Evolutionary conservation across 768 basidiomycete species (phyloP), one percentile per base, ranked within the genome.

Genomic region (Trichaptum fuscoviolaceum): DNA sequence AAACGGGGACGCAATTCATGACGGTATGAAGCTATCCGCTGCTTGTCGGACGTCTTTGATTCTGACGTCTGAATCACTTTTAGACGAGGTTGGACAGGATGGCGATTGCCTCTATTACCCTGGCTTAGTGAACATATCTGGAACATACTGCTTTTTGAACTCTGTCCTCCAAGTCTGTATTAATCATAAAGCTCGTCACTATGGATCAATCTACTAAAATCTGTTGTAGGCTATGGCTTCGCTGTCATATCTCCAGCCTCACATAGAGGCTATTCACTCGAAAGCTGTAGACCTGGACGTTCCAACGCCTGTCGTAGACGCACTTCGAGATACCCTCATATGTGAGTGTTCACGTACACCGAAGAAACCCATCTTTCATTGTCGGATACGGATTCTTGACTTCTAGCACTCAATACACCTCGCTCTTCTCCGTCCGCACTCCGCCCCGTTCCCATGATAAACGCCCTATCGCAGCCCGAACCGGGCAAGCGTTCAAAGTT

Each of bases 111-210:
- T 83, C 24, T 83, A 87, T 71, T 97, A 93, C 76, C 91, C 95
- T 1, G 96, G 96, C 0, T 88, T 98, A 63, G 91, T 97, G 73
- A 98, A 98, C 72, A 90, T 96, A 42, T 96, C 95, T 9, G 96
- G 96, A 12, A 96, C 95, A 63, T 92, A 96, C 70, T 98, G 96
- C 74, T 99, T 97, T 81, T 92, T 98, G 88, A 96, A 99, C 75
- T 95, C 96, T 15, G 95, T 95, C 2, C 80, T 98, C 10, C 96
- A 98, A 85, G 93, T 85, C 71, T 74, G 74, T 73, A 70, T 63
- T 34, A 18, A 30, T 62, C 63, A 7, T 62, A 62, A 12, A 8
- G 24, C 35, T 57, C 23, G 20, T 20, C 57, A 58, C 66, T 64
- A 63, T 34, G 58, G 35, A 30, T 35, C 61, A 60, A 63, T 71